Base-by-base conservation (phyloP, 2,329 filamentous ascomycete species). In the Curvularia spicifera region DNA sequence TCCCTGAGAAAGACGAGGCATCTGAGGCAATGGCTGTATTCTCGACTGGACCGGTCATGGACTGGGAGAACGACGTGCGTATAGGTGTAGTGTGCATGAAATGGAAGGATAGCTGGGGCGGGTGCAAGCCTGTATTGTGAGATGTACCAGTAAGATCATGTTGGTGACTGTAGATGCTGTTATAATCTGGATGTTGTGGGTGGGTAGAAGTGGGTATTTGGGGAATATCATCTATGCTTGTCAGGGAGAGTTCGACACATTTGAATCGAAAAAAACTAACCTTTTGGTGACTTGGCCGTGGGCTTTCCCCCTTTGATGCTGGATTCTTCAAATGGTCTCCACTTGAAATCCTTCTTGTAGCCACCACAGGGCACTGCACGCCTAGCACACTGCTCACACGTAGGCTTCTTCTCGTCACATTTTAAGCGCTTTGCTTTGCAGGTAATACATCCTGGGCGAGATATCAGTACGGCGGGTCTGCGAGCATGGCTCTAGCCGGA, bases 281-380 rank as follows among this genome's bases (percentile, higher is more conserved):
- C 74, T 76, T 82, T 84, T 70, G 80, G 84, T 40, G 76, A 60
- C 66, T 81, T 84, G 7, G 35, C 44, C 7, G 63, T 61, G 31
- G 71, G 70, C 64, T 82, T 84, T 50, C 77, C 76, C 20, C 5
- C 28, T 31, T 77, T 76, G 62, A 87, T 81, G 53, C 78, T 86
- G 46, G 84, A 82, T 64, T 90, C 87, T 69, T 88, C 87, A 66
- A 90, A 90, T 0, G 87, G 83, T 51, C 87, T 81, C 89, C 89
- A 91, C 80, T 91, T 90, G 78, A 90, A 91, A 73, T 89, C 86
- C 73, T 89, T 91, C 74, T 87, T 89, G 77, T 91, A 91, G 35
- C 89, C 89, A 57, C 88, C 88, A 71, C 89, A 91, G 3, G 79
- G 73, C 22, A 91, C 87, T 61, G 84, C 86, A 52, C 88, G 82